Evolutionary conservation across 2,329 filamentous ascomycete genomes (phyloP).

Genomic region (Esteya vermicola): DNA sequence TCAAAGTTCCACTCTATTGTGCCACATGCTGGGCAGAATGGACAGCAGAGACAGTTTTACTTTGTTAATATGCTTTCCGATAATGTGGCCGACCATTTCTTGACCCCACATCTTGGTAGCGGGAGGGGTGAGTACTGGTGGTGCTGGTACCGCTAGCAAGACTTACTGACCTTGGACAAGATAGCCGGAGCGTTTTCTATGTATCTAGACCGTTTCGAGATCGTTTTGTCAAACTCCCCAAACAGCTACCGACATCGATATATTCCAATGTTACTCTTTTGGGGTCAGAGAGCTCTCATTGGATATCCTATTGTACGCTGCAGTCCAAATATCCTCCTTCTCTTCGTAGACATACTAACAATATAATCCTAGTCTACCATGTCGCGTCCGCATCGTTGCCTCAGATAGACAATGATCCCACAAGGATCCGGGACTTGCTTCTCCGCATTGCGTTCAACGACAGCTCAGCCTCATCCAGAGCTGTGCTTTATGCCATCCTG

Average conservation of each 20-base stretch:
- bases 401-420: constrained; percentile 5
- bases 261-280: no score
- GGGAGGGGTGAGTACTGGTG: not conserved
- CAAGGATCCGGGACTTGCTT: constrained; percentile 5
- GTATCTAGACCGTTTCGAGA: no score
- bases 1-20: not conserved
- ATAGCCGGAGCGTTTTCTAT: not conserved
- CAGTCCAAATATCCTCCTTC: not conserved
- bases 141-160: not conserved
- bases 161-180: not conserved
- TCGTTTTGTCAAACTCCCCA: no score
- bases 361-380: constrained; percentile 5
- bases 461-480: constrained; percentile 3
- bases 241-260: no score
- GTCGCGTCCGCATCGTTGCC: constrained; percentile 6
- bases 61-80: not conserved
- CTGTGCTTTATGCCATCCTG: constrained; percentile 5
- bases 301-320: constrained; percentile 6
- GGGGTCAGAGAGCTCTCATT: no score
- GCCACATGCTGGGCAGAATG: not conserved
- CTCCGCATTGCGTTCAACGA: constrained; percentile 8
- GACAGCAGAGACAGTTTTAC: not conserved
- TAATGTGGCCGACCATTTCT: not conserved
- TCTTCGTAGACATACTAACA: not conserved
- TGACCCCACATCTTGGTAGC: not conserved